phyloP scores from a whole-genome alignment of 805 yeast species.

The Sugiyamaella floridensis region DNA sequence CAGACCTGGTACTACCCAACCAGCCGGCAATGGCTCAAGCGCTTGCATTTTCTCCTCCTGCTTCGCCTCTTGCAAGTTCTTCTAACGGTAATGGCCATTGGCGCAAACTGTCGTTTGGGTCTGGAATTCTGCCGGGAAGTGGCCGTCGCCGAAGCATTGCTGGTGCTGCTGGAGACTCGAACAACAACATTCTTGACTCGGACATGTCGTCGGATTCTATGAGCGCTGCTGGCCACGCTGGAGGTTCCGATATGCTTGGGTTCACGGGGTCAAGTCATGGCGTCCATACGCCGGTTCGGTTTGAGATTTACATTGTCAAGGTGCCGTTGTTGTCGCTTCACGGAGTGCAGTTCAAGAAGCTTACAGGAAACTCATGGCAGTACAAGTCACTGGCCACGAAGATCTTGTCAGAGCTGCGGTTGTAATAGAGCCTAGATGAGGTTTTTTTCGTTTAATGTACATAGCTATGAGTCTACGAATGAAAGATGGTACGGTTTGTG shows the following conservation, averaged over 20 bases:
- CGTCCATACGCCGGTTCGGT: conserved; percentile 59
- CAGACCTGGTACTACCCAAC: not conserved
- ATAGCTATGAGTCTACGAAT: no score
- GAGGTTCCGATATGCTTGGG: conserved; percentile 35
- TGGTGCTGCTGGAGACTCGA: conserved; percentile 10
- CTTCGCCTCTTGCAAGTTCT: conserved; percentile 16
- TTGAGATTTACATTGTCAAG: conserved; percentile 87
- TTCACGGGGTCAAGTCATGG: conserved; percentile 13
- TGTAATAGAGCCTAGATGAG: conserved; percentile 32
- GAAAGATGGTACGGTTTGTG: no score
- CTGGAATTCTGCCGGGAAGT: conserved; percentile 17
- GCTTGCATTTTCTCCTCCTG: conserved; percentile 12
- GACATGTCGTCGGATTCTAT: conserved; percentile 30
- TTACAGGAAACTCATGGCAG: conserved; percentile 91
- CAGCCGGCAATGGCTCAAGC: conserved; percentile 6
- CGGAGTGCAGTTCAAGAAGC: conserved; percentile 92
- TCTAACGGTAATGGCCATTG: conserved; percentile 17
- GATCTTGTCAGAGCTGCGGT: conserved; percentile 63
- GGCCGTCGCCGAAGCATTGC: conserved; percentile 16
- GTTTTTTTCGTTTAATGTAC: no score
- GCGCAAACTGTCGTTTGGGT: conserved; percentile 26
- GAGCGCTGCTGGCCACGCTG: conserved; percentile 19
- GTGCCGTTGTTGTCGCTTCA: conserved; percentile 84
- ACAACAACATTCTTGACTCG: conserved; percentile 19
- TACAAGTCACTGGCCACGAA: conserved; percentile 86